A percentile compares a stretch with the other conserved stretches of the same genome.
These are phyloP conservation scores for Paramecium sexaurelia DNA, from an alignment of 73 alveolate genomes.

Conservation along the genomic window DNA sequence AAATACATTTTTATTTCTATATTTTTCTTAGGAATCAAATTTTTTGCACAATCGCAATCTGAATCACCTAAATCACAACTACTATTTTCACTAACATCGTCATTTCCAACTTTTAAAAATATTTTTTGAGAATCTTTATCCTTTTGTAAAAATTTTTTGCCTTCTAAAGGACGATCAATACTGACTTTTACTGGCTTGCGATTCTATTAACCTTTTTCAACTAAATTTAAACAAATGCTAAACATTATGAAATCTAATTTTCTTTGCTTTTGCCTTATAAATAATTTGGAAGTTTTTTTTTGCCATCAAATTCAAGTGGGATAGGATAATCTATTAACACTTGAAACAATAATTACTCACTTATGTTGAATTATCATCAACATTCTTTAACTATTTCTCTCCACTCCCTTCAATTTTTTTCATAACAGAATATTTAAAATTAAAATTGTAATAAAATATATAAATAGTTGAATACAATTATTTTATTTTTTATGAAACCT, in stretches of 20 bases:
- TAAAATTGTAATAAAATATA: no score
- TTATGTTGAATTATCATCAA: neutral
- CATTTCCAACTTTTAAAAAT: neutral
- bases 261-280: neutral
- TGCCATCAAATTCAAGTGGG: conserved; percentile 5
- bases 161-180: neutral
- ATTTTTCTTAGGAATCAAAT: neutral
- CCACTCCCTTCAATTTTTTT: neutral
- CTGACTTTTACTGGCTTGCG: neutral
- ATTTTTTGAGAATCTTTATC: neutral
- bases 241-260: neutral
- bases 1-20: neutral
- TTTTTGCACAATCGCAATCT: conserved; percentile 12
- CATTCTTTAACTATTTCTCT: neutral
- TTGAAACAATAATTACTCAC: neutral
- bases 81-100: neutral
- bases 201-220: neutral
- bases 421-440: conserved; percentile 1
- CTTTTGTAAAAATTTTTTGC: neutral
- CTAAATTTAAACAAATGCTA: neutral
- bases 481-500: no score
- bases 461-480: no score
- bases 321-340: neutral
- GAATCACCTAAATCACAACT: neutral
- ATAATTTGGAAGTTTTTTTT: neutral